Evolutionary conservation across 2,329 filamentous ascomycete genomes (phyloP), one percentile per base, ranked within the genome.

Genomic region (Aspergillus pseudoviridinutans): DNA sequence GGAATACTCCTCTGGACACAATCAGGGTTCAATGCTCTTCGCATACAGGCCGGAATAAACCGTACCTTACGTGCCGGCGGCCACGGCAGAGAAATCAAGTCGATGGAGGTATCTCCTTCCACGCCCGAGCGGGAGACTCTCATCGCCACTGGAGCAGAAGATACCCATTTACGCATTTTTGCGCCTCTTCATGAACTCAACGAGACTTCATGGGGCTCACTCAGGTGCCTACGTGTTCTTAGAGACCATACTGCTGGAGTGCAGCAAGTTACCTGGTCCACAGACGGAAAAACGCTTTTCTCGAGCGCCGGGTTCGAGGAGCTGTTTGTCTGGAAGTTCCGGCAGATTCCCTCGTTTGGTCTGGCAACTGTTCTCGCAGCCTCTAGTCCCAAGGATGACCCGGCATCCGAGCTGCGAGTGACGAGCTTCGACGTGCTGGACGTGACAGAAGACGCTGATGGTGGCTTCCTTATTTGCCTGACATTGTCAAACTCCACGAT

Each of bases 301-400:
- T 96, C 90, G 62, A 92, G 91, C 66, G 91, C 85, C 5, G 94
- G 92, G 0, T 87, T 86, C 59, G 93, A 97, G 71, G 93, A 99
- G 73, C 88, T 97, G 61, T 93, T 88, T 65, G 82, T 92, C 10
- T 99, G 94, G 93, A 82, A 84, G 44, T 73, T 93, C 35, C 79
- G 78, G 50, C 68, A 69, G 10, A 71, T 89, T 6, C 79, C 85
- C 27, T 77, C 80, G 1, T 74, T 84, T 56, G 78, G 76, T 3
- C 65, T 85, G 9, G 82, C 84, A 0, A 76, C 83, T 1, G 74
- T 83, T 0, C 80, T 83, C 60, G 78, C 83, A 60, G 79, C 78
- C 2, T 68, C 72, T 12, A 81, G 82, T 65, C 78, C 78, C 0
- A 77, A 78, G 17, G 69, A 70, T 9, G 77, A 81, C 44, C 78